A percentile compares a stretch with the other conserved stretches of the same genome.
phyloP scores from a whole-genome alignment of 2,329 filamentous ascomycete species.

The Plectosphaerella sp. region DNA sequence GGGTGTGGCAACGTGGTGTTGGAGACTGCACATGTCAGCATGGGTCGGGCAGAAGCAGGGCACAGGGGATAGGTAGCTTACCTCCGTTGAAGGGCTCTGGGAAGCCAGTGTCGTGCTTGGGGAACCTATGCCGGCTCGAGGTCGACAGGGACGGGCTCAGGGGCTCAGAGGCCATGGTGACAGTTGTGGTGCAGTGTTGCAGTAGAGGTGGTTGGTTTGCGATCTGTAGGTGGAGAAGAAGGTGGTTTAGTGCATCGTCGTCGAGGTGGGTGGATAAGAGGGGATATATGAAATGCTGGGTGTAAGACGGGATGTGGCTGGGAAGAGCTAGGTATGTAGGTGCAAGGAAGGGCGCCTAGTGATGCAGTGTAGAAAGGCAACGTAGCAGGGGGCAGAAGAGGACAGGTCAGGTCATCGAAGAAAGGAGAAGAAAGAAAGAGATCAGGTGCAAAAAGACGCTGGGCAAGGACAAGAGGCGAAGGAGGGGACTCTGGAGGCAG shows the following conservation, averaged over 20 bases:
- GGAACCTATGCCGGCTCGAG: background rate
- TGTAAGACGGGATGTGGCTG: background rate
- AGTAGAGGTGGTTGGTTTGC: background rate
- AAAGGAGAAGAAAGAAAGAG: background rate
- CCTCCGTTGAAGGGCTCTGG: slow-evolving; percentile 44
- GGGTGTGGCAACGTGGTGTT: slow-evolving; percentile 61
- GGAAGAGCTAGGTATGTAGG: background rate
- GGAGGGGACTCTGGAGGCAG: background rate
- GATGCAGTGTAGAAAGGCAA: background rate
- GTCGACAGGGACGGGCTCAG: slow-evolving; percentile 9
- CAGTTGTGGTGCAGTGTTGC: background rate
- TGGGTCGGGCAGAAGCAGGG: background rate
- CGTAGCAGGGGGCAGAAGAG: background rate
- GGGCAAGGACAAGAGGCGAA: background rate
- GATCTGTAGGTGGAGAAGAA: background rate
- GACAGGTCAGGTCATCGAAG: background rate
- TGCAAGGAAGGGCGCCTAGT: background rate
- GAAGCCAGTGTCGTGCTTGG: slow-evolving; percentile 43
- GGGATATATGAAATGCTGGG: background rate
- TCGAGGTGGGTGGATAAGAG: background rate
- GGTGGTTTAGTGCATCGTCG: background rate
- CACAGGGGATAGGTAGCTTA: slow-evolving; percentile 12
- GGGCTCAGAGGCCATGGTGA: slow-evolving; percentile 10
- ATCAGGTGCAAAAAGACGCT: background rate
- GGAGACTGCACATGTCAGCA: slow-evolving; percentile 27